Base-by-base conservation (phyloP, 306 rosid species). In the Rosa persica region DNA sequence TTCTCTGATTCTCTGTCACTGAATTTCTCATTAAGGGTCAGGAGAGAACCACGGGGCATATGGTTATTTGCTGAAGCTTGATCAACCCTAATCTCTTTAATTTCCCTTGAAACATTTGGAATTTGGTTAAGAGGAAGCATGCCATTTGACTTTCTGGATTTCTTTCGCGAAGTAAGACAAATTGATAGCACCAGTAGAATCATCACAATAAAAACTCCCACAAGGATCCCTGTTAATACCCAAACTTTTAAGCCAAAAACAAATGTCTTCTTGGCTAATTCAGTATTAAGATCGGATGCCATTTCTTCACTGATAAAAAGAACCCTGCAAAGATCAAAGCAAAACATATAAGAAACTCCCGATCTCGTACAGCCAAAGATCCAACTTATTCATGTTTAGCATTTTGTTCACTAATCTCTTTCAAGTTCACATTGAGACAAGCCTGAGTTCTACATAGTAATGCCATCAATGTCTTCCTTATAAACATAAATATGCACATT, bases 21-120 rank as follows among this genome's bases (percentile, higher is more conserved):
- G 60, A 87, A 89, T 72, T 87, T 92, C 71, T 90, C 97, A 75
- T 72, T 68, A 54, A 86, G 87, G 70, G 90, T 85, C 78, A 78
- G 70, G 52, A 86, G 85, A 55, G 83, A 74, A 15, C 85, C 91
- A 42, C 79, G 87, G 48, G 70, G 78, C 30, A n/a, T 43, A 27
- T 73, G 76, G 67, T 80, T 79, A 79, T 87, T 86, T 51, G 97
- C 76, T 15, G 96, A 89, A 72, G 80, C 90, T 58, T 89, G 96
- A 92, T 92, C 98, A 34, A 94, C 87, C 80, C 90, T 82, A 66
- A 92, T 89, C 77, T 90, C 98, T 88, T 90, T 94, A 84, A 92
- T 94, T 85, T 94, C 98, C 44, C 87, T 95, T 2, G 98, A 87
- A 78, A 88, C 92, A 3, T 83, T 88, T 75, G 91, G 76, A 76